Base-by-base conservation (phyloP, 1,284 basidiomycete genomes). In the Trichosporon sp. region DNA sequence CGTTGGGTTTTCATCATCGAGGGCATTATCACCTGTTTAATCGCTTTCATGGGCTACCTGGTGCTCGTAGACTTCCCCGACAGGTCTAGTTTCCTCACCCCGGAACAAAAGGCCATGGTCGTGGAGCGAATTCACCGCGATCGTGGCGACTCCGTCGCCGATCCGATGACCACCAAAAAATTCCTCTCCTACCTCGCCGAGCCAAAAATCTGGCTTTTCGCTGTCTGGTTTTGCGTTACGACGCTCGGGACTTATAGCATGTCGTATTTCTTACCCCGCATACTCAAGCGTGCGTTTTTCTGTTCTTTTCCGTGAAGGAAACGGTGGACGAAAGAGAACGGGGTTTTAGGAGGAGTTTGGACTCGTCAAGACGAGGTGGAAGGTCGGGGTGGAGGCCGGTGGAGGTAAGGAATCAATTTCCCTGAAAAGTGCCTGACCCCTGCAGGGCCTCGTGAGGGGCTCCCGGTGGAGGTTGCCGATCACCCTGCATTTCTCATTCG, bases 61-160 rank as follows among this genome's bases (percentile, higher is more conserved):
- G 66, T 79, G 40, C 74, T 80, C 37, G 80, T 83, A 71, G 85
- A 86, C 77, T 86, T 86, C 81, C 86, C 86, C 21, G 85, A 86
- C 76, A 81, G 84, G 76, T 80, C 80, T 66, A 84, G 74, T 26
- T 86, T 86, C 80, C 78, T 87, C 21, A 80, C 75, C 2, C 72
- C 73, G 2, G 79, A 83, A 21, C 81, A 86, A 73, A 81, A 78
- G 48, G 76, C 77, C 40, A 78, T 85, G 73, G 77, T 85, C 67
- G 75, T 81, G 26, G 76, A 80, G 16, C 80, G 85, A 37, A 84
- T 87, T 70, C 75, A 86, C 68, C 74, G 76, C 38, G 86, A 86
- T 79, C 82, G 86, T 59, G 84, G 81, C 26, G 86, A 87, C 75
- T 77, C 84, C 26, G 77, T 76, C 21, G 78, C 78, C 37, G 85